Percentiles rank a stretch among this genome's conserved stretches.
Conservation (phyloP, 2,329 filamentous ascomycete species). For the Ophiosphaerella narmari region DNA sequence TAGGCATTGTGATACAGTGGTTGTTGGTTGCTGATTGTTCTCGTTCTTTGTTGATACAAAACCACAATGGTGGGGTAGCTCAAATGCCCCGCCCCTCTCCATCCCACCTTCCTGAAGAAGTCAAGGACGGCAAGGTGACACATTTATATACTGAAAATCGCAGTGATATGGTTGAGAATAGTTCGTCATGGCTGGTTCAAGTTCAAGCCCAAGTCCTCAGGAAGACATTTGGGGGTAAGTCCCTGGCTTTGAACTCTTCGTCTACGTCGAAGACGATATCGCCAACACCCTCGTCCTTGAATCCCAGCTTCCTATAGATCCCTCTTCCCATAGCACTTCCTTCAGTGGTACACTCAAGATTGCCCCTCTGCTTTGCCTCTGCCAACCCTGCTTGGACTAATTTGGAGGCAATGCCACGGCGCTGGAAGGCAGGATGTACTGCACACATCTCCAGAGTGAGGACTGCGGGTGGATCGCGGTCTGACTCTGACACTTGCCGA, state of each 20-base stretch:
- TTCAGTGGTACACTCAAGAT: constrained; percentile 44
- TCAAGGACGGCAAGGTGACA: constrained; percentile 16
- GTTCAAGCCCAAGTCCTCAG: constrained; percentile 34
- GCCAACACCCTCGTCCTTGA: constrained; percentile 35
- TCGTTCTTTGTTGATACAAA: too few relatives aligned
- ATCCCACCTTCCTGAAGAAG: constrained; percentile 41
- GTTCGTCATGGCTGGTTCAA: constrained; percentile 3
- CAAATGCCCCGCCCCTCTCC: constrained; percentile 18
- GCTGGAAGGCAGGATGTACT: constrained; percentile 60
- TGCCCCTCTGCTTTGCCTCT: constrained; percentile 40
- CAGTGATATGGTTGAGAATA: not conserved
- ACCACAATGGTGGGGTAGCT: constrained; percentile 22
- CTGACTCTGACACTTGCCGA: constrained; percentile 21
- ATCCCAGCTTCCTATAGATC: constrained; percentile 40
- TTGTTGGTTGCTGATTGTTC: not conserved
- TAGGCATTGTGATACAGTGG: constrained; percentile 37
- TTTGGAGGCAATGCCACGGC: constrained; percentile 46
- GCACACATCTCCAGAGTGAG: constrained; percentile 53
- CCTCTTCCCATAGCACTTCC: constrained; percentile 42
- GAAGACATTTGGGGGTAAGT: constrained; percentile 43
- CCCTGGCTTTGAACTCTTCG: constrained; percentile 36
- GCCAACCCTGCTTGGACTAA: constrained; percentile 40
- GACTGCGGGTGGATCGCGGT: constrained; percentile 49
- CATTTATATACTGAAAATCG: too few relatives aligned
- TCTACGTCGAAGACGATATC: constrained; percentile 41